Base-by-base conservation (phyloP, 192 early-diverging fungal genomes). In the Backusella mclennaniae region DNA sequence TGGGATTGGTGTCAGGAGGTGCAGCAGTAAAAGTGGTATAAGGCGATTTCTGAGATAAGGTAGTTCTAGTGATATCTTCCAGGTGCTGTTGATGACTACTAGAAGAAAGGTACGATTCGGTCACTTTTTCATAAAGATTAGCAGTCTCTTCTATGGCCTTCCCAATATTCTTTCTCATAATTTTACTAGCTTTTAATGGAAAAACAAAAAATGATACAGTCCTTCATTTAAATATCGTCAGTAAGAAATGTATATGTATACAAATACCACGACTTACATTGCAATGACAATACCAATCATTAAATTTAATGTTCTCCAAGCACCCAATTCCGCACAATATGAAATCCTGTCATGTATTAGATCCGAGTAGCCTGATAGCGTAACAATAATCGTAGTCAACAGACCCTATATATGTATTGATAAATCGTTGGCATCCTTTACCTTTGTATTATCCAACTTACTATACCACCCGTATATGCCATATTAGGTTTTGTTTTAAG, bases 81-180 rank as follows among this genome's bases (percentile, higher is more conserved):
- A 31, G 68, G 2, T 39, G 38, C 42, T 39, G 38, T 39, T 17
- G 67, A 19, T 49, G 46, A 6, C n/a, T 41, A 9, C 26, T 49
- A 46, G 15, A 71, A 31, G 41, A 29, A 15, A 75, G n/a, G 23
- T 75, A 75, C 3, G 38, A 46, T 35, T 66, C 66, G 15, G 74
- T 38, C 42, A 26, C 35, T 67, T 67, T 26, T 67, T 75, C 74
- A 75, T 75, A 75, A n/a, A 75, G 38, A 36, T 67, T n/a, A 7
- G 74, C 74, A n/a, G 74, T 66, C 6, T 75, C 74, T n/a, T 66
- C 63, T 38, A 75, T 66, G 26, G 66, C 74, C 21, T 68, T 67
- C 39, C 74, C 63, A 19, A 75, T 19, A 15, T 75, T 75, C 15
- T 75, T 46, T 67, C 74, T 14, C 59, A 75, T 63, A 6, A 66